These are phyloP conservation scores for Globisporangium megalacanthum DNA, from an alignment of 352 stramenopile genomes.

Conservation along the genomic window DNA sequence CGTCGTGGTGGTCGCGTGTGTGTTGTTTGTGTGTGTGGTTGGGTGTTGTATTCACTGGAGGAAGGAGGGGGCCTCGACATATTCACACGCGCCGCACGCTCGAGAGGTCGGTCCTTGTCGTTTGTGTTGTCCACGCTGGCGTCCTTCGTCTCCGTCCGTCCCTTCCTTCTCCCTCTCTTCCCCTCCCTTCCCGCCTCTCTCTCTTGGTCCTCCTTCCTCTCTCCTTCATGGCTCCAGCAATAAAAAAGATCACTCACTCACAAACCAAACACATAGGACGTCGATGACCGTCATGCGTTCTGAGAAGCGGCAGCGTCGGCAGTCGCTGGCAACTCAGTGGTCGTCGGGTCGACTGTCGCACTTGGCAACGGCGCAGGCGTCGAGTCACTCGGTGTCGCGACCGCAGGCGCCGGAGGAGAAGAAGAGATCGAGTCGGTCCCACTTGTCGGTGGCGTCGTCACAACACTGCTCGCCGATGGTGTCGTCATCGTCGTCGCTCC, in stretches of 20 bases:
- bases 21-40: constrained; percentile 5
- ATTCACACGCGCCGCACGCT: constrained; percentile 12
- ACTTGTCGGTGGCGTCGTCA: no score
- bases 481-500: no score
- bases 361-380: background rate
- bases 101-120: background rate
- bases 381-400: no score
- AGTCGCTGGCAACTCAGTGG: background rate
- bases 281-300: constrained; percentile 11
- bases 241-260: constrained; percentile 17
- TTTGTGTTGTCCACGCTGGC: no score
- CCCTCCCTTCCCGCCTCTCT: background rate
- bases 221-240: constrained; percentile 12
- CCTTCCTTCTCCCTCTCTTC: background rate
- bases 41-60: background rate
- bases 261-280: constrained; percentile 15
- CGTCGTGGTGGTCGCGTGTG: background rate
- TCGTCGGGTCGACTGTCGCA: background rate
- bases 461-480: no score
- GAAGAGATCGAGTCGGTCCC: no score
- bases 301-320: background rate
- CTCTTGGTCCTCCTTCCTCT: constrained; percentile 2
- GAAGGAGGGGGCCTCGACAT: constrained; percentile 6
- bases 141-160: background rate
- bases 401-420: no score